Base-by-base conservation (phyloP, 2,329 filamentous ascomycete species). In the Teratosphaeria gauchensis region DNA sequence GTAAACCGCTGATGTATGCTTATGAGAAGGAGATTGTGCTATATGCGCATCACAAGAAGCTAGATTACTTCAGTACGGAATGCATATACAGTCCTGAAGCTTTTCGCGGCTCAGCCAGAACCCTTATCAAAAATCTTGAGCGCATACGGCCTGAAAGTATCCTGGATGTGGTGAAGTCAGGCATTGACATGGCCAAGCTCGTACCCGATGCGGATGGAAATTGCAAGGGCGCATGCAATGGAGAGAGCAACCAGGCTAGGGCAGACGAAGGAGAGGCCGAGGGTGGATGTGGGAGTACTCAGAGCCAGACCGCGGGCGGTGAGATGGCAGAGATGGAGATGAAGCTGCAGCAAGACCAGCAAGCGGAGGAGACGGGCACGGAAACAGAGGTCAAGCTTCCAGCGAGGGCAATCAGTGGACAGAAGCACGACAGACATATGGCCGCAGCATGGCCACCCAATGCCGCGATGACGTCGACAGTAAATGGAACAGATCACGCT, bases 11-110 rank as follows among this genome's bases (percentile, higher is more conserved):
- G 53, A 97, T 99, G 74, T 99, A 97, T 72, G 92, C 92, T 1
- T 99, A 97, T 71, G 94, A 99, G 72, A 99, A 99, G 76, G 94
- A 99, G 72, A 99, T 99, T 65, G 94, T 99, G 19, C 80, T 99
- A 5, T 99, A 99, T 71, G 94, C 94, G 4, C 90, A 97, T 71
- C 91, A 99, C 78, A 95, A 94, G 75, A 92, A 92, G 73, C 80
- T 99, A 63, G 92, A 97, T 72, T 99, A 99, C 75, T 99, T 99
- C 75, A 96, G 87, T 69, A 99, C 94, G 0, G 94, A 99, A 75
- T 99, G 94, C 78, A 91, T 99, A 61, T 99, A 99, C 78, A 96
- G 90, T 57, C 94, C 94, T 0, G 94, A 99, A 74, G 94, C 94
- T 1, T 99, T 99, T 71, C 83, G 94, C 60, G 94, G 94, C 2